These are phyloP conservation scores for Butyriboletus loyo DNA, from an alignment of 768 basidiomycete genomes.

Conservation along the genomic window DNA sequence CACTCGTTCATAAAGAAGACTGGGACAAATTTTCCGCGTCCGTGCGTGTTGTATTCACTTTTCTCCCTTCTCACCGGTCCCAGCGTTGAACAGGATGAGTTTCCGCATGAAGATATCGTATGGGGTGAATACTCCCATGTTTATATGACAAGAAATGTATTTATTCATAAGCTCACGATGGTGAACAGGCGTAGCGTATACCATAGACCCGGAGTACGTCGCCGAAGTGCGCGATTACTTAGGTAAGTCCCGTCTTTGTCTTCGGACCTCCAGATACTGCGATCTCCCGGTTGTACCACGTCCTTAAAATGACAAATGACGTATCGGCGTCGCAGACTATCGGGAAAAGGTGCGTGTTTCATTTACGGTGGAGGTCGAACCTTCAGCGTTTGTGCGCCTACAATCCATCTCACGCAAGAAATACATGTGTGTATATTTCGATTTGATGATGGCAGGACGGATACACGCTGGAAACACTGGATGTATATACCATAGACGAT, in stretches of 20 bases:
- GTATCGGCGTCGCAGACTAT: constrained; percentile 50
- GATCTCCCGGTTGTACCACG: neutral
- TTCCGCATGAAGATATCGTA: constrained; percentile 31
- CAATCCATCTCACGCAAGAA: neutral
- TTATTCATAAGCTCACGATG: neutral
- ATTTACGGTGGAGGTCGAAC: neutral
- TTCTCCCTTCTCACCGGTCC: neutral
- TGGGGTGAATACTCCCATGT: constrained; percentile 58
- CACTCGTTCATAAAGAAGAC: constrained; percentile 81
- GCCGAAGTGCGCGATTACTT: constrained; percentile 80
- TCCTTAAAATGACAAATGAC: neutral
- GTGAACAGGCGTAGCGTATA: constrained; percentile 71
- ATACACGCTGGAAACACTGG: constrained; percentile 78
- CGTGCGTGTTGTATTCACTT: constrained; percentile 37
- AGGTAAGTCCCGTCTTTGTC: constrained; percentile 44
- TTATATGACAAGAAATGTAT: too few species aligned
- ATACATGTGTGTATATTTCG: neutral
- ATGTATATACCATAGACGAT: constrained; percentile 59
- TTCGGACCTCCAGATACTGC: neutral
- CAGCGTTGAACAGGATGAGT: constrained; percentile 24
- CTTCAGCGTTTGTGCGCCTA: neutral
- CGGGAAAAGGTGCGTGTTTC: constrained; percentile 66
- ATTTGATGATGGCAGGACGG: constrained; percentile 58
- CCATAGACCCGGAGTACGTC: constrained; percentile 75
- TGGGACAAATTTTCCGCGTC: constrained; percentile 77